Base-by-base conservation (phyloP, 805 yeast species). In the Kuraishia ogatae region DNA sequence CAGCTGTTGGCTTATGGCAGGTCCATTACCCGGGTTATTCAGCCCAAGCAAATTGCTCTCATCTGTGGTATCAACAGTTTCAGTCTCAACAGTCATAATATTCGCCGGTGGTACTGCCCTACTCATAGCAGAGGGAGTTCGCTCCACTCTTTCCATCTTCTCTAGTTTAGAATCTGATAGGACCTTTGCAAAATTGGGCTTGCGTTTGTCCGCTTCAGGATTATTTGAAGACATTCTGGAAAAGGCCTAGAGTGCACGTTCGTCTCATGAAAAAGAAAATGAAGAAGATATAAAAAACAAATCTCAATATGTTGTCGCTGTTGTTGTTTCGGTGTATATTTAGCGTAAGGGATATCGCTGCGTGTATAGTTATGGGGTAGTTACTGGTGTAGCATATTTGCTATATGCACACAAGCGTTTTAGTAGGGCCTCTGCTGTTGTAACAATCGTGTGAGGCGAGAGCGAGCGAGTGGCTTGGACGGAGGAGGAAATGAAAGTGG, bases 11-110 rank as follows among this genome's bases (percentile, higher is more conserved):
- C 43, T 35, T 10, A 35, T 35, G 43, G 13, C 17, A 15, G 43
- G 6, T 8, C 43, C 43, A 35, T 35, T 35, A 11, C 4, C 43
- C 3, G 43, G 43, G 43, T 35, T 35, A 35, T 35, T 35, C n/a
- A 35, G 43, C 17, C 43, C 43, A 35, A 35, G 43, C 39, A 24
- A 43, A 20, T 23, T 51, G 48, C 39, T 22, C 26, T 22, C 19
- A 23, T 21, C 22, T 6, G 54, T 19, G 1, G 84, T 77, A 47
- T 82, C 77, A 19, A 83, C 85, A 0, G 85, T 81, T 61, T 83
- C 87, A 0, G 85, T 80, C 60, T 82, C 87, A 29, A 83, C 87
- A 28, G 79, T 78, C 74, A 80, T 75, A 23, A 39, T 21, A n/a
- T 47, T 47, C 3, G 22, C 68, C 50, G 23, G 23, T 13, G 50